A percentile compares a stretch with the other conserved stretches of the same genome.
phyloP scores from a whole-genome alignment of 306 rosid genomes.

The Pterocarpus macrocarpus region DNA sequence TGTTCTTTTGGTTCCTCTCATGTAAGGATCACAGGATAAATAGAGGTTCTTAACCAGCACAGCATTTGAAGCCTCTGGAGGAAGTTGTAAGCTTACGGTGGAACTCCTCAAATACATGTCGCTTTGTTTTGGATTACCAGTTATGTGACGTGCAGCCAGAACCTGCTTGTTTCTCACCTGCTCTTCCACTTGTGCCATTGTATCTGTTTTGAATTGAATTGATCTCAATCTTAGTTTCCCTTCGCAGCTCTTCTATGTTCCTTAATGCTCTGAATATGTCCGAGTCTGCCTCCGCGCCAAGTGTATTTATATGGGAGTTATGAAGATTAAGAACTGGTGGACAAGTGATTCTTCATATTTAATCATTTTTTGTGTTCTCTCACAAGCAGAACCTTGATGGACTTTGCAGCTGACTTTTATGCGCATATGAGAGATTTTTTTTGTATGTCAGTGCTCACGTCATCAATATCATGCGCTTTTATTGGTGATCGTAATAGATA shows the following conservation, averaged over 20 bases:
- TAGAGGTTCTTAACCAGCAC: conserved; percentile 69
- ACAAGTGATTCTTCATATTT: too few relatives aligned
- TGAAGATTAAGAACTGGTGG: not conserved
- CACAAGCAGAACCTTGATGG: not conserved
- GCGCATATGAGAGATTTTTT: not conserved
- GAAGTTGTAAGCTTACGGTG: conserved; percentile 51
- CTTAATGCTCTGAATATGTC: conserved; percentile 12
- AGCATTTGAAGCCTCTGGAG: conserved; percentile 49
- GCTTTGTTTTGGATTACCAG: conserved; percentile 55
- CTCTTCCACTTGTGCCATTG: conserved; percentile 46
- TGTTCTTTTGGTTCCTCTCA: conserved; percentile 49
- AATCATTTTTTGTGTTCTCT: too few relatives aligned
- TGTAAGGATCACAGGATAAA: conserved; percentile 77
- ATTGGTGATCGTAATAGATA: not conserved
- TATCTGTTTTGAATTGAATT: not conserved
- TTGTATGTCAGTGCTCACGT: conserved; percentile 10
- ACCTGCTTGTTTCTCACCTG: conserved; percentile 60
- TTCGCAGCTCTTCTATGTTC: conserved; percentile 14
- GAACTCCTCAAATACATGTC: conserved; percentile 50
- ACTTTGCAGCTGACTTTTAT: conserved; percentile 27
- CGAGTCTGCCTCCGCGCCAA: not conserved
- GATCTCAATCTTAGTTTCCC: conserved; percentile 26
- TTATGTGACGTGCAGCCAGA: conserved; percentile 42
- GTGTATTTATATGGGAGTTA: conserved; percentile 24
- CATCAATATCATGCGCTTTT: not conserved